Base-by-base conservation (phyloP, 2,329 filamentous ascomycete genomes). In the Cordyceps cicadae region DNA sequence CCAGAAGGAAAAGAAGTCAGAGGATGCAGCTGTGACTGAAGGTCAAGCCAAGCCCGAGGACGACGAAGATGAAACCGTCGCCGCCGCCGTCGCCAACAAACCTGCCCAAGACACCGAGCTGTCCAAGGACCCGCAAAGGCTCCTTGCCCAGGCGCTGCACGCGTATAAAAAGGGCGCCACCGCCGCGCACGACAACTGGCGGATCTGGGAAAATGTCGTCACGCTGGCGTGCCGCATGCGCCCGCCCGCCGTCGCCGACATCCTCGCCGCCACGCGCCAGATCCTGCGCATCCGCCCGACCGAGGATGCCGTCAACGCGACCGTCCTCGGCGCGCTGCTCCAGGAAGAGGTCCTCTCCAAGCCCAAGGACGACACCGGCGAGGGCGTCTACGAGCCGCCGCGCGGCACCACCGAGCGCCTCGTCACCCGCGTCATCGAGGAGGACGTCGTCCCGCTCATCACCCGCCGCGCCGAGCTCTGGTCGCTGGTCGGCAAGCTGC, bases 141-240 rank as follows among this genome's bases (percentile, higher is more conserved):
- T 90, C 58, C 81, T 92, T 1, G 77, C 81, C 0, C 90, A 96
- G 70, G 87, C 94, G 0, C 82, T 99, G 0, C 79, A 83, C 6
- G 93, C 94, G 0, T 90, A 96, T 73, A 94, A 96, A 70, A 88
- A 89, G 64, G 94, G 92, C 11, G 91, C 92, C 0, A 82, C 84
- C 5, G 83, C 96, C 26, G 91, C 95, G 55, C 83, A 90, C 72
- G 87, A 92, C 67, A 93, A 93, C 75, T 90, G 88, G 82, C 87
- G 90, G 66, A 97, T 99, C 72, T 97, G 93, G 93, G 90, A 96
- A 70, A 99, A 99, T 68, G 88, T 97, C 17, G 83, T 99, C 61
- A 94, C 92, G 0, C 87, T 97, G 24, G 88, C 90, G 0, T 85
- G 89, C 0, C 89, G 90, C 1, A 82, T 94, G 32, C 81, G 80